Base-by-base conservation (phyloP, 1,284 basidiomycete genomes). In the Cutaneotrichosporon sp. region DNA sequence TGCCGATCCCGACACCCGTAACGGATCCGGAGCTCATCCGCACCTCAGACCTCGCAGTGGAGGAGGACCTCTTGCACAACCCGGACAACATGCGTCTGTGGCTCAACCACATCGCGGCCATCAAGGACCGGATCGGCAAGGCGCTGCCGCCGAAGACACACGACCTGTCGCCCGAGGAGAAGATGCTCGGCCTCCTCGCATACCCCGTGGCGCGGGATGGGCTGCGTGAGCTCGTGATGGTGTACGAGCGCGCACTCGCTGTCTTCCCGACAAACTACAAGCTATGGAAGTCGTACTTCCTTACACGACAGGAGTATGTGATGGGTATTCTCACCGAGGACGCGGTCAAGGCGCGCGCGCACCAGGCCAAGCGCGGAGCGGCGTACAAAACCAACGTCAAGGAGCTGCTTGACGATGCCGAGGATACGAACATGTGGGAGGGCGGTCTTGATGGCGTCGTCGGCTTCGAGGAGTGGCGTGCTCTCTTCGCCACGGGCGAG, bases 31-130 rank as follows among this genome's bases (percentile, higher is more conserved):
- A 88, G 63, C 84, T 98, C 60, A 85, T 98, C 70, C 85, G 88
- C 4, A 80, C 87, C 34, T 84, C 86, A 58, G 94, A 98, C 80
- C 79, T 97, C 40, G 85, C 89, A 66, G 88, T 92, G 51, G 97
- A 98, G 82, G 94, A 99, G 80, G 96, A 99, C 80, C 86, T 99
- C n/a, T 83, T 95, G 38, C 87, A 92, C 67, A 97, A 98, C 80
- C 91, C 92, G 4, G 86, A 87, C 65, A 97, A 95, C 64, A 90
- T 95, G 77, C 87, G 91, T 36, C 87, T 90, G 70, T 99, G 97
- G 97, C 89, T 90, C 85, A 84, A 88, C 0, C 91, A 95, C 72
- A 91, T 99, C 72, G 85, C 87, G 65, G 84, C 87, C 59, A 86
- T 92, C 58, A 86, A 88, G 72, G 90, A 94, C 64, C 80, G 70